Percentiles rank a stretch among this genome's conserved stretches.
phyloP scores from a whole-genome alignment of 305 asterid genomes.

The Fraxinus sp. region DNA sequence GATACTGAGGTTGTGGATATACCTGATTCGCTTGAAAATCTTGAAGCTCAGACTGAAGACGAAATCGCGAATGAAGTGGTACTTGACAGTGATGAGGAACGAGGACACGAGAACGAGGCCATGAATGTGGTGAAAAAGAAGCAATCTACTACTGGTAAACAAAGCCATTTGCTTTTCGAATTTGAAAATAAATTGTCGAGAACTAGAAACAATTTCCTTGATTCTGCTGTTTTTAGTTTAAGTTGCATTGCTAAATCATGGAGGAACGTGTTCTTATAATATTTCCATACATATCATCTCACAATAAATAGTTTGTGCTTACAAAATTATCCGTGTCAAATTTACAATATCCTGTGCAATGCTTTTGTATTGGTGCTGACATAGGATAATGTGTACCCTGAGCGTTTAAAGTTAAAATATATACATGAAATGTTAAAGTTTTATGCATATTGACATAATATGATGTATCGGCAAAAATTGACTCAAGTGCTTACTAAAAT shows the following conservation, averaged over 20 bases:
- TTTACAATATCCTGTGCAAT: background rate
- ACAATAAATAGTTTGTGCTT: background rate
- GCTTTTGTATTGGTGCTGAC: conserved; percentile 17
- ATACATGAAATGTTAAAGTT: conserved; percentile 10
- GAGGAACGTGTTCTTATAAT: conserved; percentile 2
- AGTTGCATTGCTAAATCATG: conserved; percentile 4
- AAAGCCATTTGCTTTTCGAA: conserved; percentile 4
- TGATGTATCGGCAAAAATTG: background rate
- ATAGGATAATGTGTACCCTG: background rate
- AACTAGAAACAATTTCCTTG: conserved; percentile 11
- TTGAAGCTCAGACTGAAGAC: conserved; percentile 31
- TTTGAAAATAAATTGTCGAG: conserved; percentile 10
- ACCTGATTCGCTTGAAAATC: conserved; percentile 38
- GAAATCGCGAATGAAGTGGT: conserved; percentile 38
- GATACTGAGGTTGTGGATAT: conserved; percentile 39
- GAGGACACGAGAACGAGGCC: conserved; percentile 25
- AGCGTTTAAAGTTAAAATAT: background rate
- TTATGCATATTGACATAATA: background rate
- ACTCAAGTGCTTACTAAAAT: background rate
- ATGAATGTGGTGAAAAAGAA: conserved; percentile 23
- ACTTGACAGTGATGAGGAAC: conserved; percentile 81
- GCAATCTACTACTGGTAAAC: conserved; percentile 35
- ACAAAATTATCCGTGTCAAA: background rate
- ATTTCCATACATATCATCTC: background rate
- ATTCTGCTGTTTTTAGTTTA: conserved; percentile 7